These are phyloP conservation scores for Boletellus deceptivus DNA, from an alignment of 1,284 basidiomycete genomes.

Conservation along the genomic window DNA sequence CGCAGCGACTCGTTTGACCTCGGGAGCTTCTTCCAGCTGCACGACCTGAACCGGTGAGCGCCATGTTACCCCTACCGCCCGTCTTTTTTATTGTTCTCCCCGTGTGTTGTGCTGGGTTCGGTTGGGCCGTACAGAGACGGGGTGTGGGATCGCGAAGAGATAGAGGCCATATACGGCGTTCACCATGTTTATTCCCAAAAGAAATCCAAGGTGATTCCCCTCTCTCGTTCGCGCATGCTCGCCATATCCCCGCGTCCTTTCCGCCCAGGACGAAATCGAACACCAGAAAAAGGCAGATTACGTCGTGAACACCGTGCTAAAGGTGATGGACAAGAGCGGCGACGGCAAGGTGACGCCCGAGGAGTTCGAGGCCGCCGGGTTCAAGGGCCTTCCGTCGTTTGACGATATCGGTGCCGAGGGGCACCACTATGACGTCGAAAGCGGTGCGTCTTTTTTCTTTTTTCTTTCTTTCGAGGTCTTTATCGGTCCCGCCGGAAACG, in stretches of 20 bases:
- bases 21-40: conserved; percentile 82
- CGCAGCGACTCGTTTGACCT: conserved; percentile 75
- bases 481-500: background rate
- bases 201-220: conserved; percentile 60
- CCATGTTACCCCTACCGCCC: background rate
- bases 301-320: conserved; percentile 77
- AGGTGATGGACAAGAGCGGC: conserved; percentile 71
- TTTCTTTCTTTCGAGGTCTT: no score
- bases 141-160: conserved; percentile 75
- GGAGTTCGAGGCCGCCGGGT: conserved; percentile 81
- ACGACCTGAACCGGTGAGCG: conserved; percentile 82
- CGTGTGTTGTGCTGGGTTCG: background rate
- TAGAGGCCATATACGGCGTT: conserved; percentile 91
- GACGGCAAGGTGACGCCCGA: conserved; percentile 79
- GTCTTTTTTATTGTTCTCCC: no score
- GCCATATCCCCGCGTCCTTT: background rate
- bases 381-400: conserved; percentile 83
- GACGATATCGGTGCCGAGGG: conserved; percentile 84
- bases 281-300: conserved; percentile 84
- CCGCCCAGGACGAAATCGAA: conserved; percentile 63
- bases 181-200: conserved; percentile 93
- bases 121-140: conserved; percentile 50
- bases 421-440: conserved; percentile 91
- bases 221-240: background rate
- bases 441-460: conserved; percentile 49